Conservation (phyloP, 768 basidiomycete species). For the Leucocoprinus leucothites region DNA sequence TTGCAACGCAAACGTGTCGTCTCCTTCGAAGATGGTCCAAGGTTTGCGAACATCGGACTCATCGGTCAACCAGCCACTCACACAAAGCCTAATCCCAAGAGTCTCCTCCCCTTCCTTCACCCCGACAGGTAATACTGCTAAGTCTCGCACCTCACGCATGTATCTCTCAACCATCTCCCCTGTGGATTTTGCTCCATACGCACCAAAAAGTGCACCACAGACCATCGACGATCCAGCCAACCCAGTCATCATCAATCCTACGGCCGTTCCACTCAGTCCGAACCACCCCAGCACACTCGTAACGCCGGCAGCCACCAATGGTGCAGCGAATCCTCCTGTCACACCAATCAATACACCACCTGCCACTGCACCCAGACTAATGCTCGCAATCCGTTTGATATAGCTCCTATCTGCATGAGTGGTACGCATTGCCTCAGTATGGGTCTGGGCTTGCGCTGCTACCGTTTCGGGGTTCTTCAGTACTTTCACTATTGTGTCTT, state of each 20-base stretch:
- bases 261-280: slow-evolving; percentile 51
- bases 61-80: slow-evolving; percentile 51
- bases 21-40: slow-evolving; percentile 47
- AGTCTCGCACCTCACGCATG: slow-evolving; percentile 49
- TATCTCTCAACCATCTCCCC: slow-evolving; percentile 48
- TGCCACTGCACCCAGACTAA: slow-evolving; percentile 49
- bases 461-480: slow-evolving; percentile 48
- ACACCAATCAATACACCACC: slow-evolving; percentile 55
- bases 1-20: slow-evolving; percentile 55
- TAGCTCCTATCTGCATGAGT: slow-evolving; percentile 39
- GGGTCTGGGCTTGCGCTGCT: slow-evolving; percentile 39
- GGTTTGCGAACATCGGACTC: slow-evolving; percentile 46
- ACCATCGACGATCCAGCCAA: slow-evolving; percentile 54
- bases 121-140: slow-evolving; percentile 46
- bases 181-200: slow-evolving; percentile 48
- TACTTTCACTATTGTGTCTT: slow-evolving; percentile 39
- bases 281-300: slow-evolving; percentile 45
- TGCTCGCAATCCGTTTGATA: slow-evolving; percentile 41
- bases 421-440: slow-evolving; percentile 34
- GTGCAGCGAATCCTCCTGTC: slow-evolving; percentile 59
- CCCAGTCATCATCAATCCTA: slow-evolving; percentile 48
- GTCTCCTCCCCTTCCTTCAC: slow-evolving; percentile 35
- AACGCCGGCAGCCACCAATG: slow-evolving; percentile 53
- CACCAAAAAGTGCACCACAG: slow-evolving; percentile 57
- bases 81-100: slow-evolving; percentile 49